Base-by-base conservation (phyloP, 306 rosid species). In the Prunus davidiana region DNA sequence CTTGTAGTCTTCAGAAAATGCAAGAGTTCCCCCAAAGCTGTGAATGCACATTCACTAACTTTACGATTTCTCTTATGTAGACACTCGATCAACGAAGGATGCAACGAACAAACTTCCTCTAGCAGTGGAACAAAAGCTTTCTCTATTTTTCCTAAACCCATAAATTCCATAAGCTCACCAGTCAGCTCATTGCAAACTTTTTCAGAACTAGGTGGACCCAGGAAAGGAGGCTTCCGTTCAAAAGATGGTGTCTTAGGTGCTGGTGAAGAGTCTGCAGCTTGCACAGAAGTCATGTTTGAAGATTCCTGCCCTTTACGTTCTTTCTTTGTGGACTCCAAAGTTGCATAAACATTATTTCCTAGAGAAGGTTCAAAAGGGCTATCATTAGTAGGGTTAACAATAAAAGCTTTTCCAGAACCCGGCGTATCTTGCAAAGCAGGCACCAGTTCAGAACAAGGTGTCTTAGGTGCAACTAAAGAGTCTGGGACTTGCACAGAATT, bases 41-140 rank as follows among this genome's bases (percentile, higher is more conserved):
- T 69, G 43, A 69, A 69, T 14, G 74, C 74, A 27, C 74, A 69
- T 69, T 69, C 47, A 51, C 30, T 3, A 18, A 51, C 24, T 25
- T 49, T 28, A 8, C 16, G 62, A 19, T 52, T 69, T 54, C 28
- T 69, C 46, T 69, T 69, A 16, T n/a, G 27, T 11, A 49, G 19
- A 6, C 28, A 27, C 47, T 51, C 62, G 28, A 69, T 51, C 74
- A 69, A 19, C 2, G 28, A 50, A 51, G 74, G 62, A 51, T 49
- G 45, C 62, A 12, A 30, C 0, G 25, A 28, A 51, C 74, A 69
- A 19, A 54, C 74, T 51, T 69, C 74, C 74, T 51, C 74, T 3
- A 69, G 43, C 57, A 69, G 47, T n/a, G 74, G 74, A 18, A 51
- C 11, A 32, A 69, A 51, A 9, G 74, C 74, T 51, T 51, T 51